These are phyloP conservation scores for Tricholoma flavovirens DNA, from an alignment of 768 basidiomycete genomes.

Conservation along the genomic window DNA sequence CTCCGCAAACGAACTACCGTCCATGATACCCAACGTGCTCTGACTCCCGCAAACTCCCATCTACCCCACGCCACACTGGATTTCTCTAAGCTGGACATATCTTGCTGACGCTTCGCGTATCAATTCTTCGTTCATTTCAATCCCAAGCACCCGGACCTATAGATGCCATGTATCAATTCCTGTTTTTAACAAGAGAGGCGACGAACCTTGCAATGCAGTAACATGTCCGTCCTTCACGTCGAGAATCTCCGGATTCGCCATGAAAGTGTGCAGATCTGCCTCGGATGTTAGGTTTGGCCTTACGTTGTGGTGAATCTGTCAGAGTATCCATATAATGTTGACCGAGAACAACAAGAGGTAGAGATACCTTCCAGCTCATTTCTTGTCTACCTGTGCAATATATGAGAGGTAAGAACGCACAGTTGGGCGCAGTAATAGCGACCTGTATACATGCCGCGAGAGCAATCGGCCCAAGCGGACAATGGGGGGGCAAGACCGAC, in stretches of 20 bases:
- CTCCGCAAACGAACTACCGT: too few relatives aligned
- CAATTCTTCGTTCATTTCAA: constrained; percentile 53
- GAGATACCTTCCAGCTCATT: constrained; percentile 52
- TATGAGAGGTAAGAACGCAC: constrained; percentile 26
- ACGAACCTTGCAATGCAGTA: too few relatives aligned
- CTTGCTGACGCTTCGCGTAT: constrained; percentile 33
- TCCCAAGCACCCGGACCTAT: constrained; percentile 29
- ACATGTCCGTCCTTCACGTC: constrained; percentile 31
- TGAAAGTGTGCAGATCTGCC: constrained; percentile 58
- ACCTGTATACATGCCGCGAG: constrained; percentile 68
- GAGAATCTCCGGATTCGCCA: constrained; percentile 48
- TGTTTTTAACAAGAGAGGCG: too few relatives aligned
- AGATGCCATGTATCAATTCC: background rate
- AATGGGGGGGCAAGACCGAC: constrained; percentile 66
- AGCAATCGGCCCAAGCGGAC: constrained; percentile 63
- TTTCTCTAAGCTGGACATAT: constrained; percentile 46
- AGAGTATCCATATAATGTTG: background rate
- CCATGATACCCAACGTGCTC: too few relatives aligned
- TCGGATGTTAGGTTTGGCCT: constrained; percentile 20
- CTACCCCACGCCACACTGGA: constrained; percentile 31
- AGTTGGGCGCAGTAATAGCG: constrained; percentile 52
- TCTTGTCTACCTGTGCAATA: too few relatives aligned
- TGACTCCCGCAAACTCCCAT: constrained; percentile 51
- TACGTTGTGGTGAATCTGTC: constrained; percentile 60
- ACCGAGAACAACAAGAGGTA: background rate